Percentiles rank a stretch among this genome's conserved stretches.
Evolutionary conservation across 1,284 basidiomycete genomes (phyloP).

Genomic region (Moesziomyces globuligerus): DNA sequence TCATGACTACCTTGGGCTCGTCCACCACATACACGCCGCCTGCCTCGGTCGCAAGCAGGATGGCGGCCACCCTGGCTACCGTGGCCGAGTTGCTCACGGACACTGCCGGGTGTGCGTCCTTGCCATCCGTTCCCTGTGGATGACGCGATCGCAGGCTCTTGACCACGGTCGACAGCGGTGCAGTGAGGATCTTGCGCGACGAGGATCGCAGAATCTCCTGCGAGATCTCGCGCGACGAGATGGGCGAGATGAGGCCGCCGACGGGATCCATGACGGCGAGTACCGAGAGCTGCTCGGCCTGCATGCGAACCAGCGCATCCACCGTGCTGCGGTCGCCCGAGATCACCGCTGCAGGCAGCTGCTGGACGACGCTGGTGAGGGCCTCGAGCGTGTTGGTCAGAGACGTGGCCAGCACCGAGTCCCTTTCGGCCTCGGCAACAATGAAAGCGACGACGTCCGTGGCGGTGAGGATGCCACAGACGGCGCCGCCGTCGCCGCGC

Average conservation of each 20-base stretch:
- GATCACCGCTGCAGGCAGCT: slow-evolving; percentile 30
- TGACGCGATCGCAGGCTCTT: slow-evolving; percentile 34
- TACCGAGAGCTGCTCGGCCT: slow-evolving; percentile 20
- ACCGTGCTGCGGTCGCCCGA: slow-evolving; percentile 38
- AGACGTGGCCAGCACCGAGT: slow-evolving; percentile 11
- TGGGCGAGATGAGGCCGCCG: slow-evolving; percentile 42
- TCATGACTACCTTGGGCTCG: slow-evolving; percentile 38
- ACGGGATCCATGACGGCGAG: slow-evolving; percentile 39
- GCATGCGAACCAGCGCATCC: slow-evolving; percentile 47
- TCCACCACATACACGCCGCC: slow-evolving; percentile 38
- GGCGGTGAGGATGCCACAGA: slow-evolving; percentile 39
- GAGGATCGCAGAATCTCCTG: slow-evolving; percentile 33
- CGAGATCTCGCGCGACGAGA: slow-evolving; percentile 37
- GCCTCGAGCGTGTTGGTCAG: slow-evolving; percentile 18
- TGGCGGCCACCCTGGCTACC: slow-evolving; percentile 28
- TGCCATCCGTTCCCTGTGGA: slow-evolving; percentile 42
- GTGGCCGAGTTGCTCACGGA: slow-evolving; percentile 32
- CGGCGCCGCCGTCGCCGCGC: slow-evolving; percentile 11
- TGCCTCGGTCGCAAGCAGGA: slow-evolving; percentile 34
- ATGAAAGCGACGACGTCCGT: slow-evolving; percentile 35
- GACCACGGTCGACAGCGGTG: slow-evolving; percentile 27
- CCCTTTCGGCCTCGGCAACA: slow-evolving; percentile 21
- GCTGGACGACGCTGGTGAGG: slow-evolving; percentile 7
- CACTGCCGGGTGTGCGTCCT: slow-evolving; percentile 43
- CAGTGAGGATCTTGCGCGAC: slow-evolving; percentile 46